Percentiles rank a stretch among this genome's conserved stretches.
Conservation (phyloP, 352 stramenopile genomes). For the Halophytophthora batemanensis region DNA sequence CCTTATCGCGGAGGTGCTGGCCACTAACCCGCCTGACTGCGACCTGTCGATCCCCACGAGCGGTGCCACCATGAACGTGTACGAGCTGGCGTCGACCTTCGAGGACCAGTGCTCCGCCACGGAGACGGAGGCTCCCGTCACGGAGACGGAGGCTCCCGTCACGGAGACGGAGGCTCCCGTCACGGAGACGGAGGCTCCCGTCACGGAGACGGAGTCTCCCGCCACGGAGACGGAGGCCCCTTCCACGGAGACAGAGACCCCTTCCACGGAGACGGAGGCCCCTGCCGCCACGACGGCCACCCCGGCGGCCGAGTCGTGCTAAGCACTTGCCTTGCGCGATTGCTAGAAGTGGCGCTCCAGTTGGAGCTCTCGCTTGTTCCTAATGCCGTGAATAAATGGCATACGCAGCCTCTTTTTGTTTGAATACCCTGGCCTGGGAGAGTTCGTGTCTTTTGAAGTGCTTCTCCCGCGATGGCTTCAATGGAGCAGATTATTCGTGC, state of each 20-base stretch:
- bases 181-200: too few relatives aligned
- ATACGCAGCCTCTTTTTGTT: too few relatives aligned
- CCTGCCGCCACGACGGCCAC: constrained; percentile 1
- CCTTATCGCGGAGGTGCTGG: constrained; percentile 30
- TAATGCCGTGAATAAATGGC: too few relatives aligned
- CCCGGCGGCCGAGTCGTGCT: neutral
- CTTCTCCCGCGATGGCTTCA: too few relatives aligned
- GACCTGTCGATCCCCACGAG: constrained; percentile 35
- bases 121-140: too few relatives aligned
- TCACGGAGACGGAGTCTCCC: constrained; percentile 7
- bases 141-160: too few relatives aligned
- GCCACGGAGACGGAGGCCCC: constrained; percentile 2
- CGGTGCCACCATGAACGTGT: constrained; percentile 34
- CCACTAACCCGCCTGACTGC: constrained; percentile 33
- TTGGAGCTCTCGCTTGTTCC: too few relatives aligned
- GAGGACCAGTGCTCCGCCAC: constrained; percentile 19
- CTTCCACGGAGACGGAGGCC: too few relatives aligned
- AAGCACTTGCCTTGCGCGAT: neutral
- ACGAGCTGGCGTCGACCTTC: constrained; percentile 30
- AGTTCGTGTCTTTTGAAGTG: too few relatives aligned
- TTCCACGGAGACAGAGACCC: neutral
- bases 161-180: too few relatives aligned
- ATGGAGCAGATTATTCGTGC: too few relatives aligned
- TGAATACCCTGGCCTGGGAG: too few relatives aligned
- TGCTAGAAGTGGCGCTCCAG: neutral